phyloP scores from a whole-genome alignment of 805 yeast species.

The Yarrowia alimentaria region DNA sequence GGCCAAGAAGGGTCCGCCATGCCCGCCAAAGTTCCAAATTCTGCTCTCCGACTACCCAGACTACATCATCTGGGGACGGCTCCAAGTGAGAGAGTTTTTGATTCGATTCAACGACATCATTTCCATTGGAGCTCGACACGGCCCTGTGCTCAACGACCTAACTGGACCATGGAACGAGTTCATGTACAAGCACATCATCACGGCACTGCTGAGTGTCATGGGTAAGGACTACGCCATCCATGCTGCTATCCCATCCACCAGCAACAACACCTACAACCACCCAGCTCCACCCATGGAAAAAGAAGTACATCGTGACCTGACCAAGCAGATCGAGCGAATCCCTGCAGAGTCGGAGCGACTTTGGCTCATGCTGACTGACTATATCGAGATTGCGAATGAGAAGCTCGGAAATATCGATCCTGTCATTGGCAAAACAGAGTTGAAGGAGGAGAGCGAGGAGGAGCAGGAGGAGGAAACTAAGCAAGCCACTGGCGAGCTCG shows the following conservation, averaged over 20 bases:
- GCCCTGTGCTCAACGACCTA: conserved; percentile 40
- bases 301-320: conserved; percentile 32
- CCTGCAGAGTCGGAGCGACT: conserved; percentile 38
- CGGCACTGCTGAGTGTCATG: conserved; percentile 38
- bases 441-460: background rate
- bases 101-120: conserved; percentile 43
- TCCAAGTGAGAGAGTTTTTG: conserved; percentile 42
- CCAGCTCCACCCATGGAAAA: conserved; percentile 35
- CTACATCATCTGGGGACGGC: conserved; percentile 39
- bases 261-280: conserved; percentile 35
- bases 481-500: conserved; percentile 4
- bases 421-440: conserved; percentile 5
- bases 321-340: conserved; percentile 39
- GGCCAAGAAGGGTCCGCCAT: conserved; percentile 13
- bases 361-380: conserved; percentile 39
- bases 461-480: conserved; percentile 3
- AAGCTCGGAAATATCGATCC: conserved; percentile 15
- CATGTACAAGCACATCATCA: conserved; percentile 39
- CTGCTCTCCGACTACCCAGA: conserved; percentile 34
- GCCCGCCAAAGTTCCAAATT: conserved; percentile 37
- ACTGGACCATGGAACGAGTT: conserved; percentile 41
- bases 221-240: conserved; percentile 24
- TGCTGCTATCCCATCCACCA: conserved; percentile 1
- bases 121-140: conserved; percentile 39
- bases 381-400: conserved; percentile 23